Base-by-base conservation (phyloP, 78 protist species). In the Dictyostelium firmibasis region DNA sequence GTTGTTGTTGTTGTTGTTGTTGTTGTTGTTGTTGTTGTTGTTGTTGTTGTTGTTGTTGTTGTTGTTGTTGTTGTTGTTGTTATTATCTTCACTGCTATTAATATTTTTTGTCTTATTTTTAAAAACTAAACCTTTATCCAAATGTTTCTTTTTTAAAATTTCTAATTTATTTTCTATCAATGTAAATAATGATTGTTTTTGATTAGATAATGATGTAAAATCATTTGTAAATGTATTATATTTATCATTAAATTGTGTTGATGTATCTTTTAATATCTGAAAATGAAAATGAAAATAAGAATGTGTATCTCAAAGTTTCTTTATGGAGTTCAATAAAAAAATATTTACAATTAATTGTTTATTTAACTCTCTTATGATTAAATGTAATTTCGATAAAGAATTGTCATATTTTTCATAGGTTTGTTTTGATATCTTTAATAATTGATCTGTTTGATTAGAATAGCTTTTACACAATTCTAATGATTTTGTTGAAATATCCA, bases 261-360 rank as follows among this genome's bases (percentile, higher is more conserved):
- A 41, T 9, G 50, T 77, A 16, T 77, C 83, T 77, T 77, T 77
- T 77, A 77, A 38, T 20, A 77, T 77, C 83, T 77, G 11, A n/a
- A 33, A 11, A 27, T 25, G 31, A 29, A 70, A 72, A 72, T 1
- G 8, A 70, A 10, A 6, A 29, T n/a, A 16, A 72, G 33, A 27
- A 10, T 62, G 16, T 20, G 27, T 62, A n/a, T n/a, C n/a, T n/a
- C n/a, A n/a, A n/a, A n/a, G n/a, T n/a, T n/a, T n/a, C n/a, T n/a
- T n/a, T n/a, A n/a, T n/a, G n/a, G n/a, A n/a, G n/a, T n/a, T n/a
- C n/a, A n/a, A n/a, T n/a, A n/a, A n/a, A n/a, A 9, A 10, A 33
- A 76, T 77, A 38, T 4, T 23, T 77, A 77, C 83, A 77, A 31
- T 9, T 11, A 77, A 2, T 77, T 77, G 83, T 77, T 77, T 77